Evolutionary conservation across 1,139 yeast species (phyloP), one percentile per base, ranked within the genome.

Genomic region (Entelexis paramagnoliae): DNA sequence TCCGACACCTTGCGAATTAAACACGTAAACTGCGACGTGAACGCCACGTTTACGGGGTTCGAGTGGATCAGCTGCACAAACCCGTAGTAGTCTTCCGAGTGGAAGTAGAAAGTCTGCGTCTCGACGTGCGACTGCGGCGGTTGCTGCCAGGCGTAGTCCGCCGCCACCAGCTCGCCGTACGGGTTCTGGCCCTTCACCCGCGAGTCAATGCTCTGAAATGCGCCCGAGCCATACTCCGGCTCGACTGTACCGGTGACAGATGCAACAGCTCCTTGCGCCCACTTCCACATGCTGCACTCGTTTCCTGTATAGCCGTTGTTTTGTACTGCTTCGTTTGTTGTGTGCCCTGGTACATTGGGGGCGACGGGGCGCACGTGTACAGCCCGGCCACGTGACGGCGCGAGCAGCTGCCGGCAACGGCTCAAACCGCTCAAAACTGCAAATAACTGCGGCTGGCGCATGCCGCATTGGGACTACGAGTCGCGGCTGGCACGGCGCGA

Each of bases 161-260:
- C 75, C 30, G 68, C 64, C 6, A 75, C 71, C 43, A 94, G 78
- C 48, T 72, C 76, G 33, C 73, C 67, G 65, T 72, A 76, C 1
- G 85, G 78, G 59, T 79, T 79, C 54, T 71, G 70, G 57, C 69
- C 72, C 51, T 72, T 75, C 51, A 72, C 70, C 49, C 81, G 71
- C 42, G 76, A 79, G 43, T 83, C 77, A 54, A 88, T 79, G n/a
- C 96, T 78, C 63, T 83, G 89, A 61, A 91, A 86, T 47, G 95
- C 94, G 51, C 82, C 95, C 46, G 82, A 77, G 50, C 98, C 98
- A 64, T 91, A 91, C 65, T 84, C 95, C 28, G 98, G 98, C 68
- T 91, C 98, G 2, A 96, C 95, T 17, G 95, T 79, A 49, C 98
- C 98, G 8, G 96, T 93, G 45, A 88, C 91, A 6, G 94, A 91